Evolutionary conservation across 768 basidiomycete species (phyloP), one percentile per base, ranked within the genome.

Genomic region (Phaffia australis): DNA sequence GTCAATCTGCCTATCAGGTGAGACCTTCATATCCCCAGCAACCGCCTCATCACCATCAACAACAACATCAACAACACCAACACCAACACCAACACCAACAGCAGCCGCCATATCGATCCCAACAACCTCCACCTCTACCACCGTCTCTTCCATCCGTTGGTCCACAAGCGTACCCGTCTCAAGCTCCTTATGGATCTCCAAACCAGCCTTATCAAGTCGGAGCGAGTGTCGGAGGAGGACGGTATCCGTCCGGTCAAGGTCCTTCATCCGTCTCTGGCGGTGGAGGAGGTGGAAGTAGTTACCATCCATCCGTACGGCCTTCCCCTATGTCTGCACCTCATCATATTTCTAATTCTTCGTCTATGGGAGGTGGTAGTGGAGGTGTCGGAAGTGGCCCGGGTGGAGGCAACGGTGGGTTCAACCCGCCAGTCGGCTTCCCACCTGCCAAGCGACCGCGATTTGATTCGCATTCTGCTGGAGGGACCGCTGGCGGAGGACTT

Each of bases 361-460:
- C n/a, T 49, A 60, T 35, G 59, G 46, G 23, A 60, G 35, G 59
- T 21, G 35, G 59, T 47, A 29, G 59, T 27, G 59, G 46, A 32
- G 35, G 57, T 32, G 35, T 3, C 30, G 8, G 58, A 23, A 18
- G 48, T 60, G 48, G 30, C 49, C 23, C 35, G 11, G 35, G 35
- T 42, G 35, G 35, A 42, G 11, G 35, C 11, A 42, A 11, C 35
- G 35, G 35, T n/a, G 59, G 59, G 1, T 49, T 27, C 23, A 46
- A 60, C 23, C 35, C 6, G 25, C 59, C 59, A 3, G 29, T 27
- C 18, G 65, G 68, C n/a, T 72, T 74, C 64, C 92, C 92, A 11
- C 91, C 92, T 2, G 90, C 90, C 1, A 95, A 95, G 76, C 81
- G 92, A 62, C 89, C 86, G 71, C 83, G 90, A 52, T 92, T 92